These are phyloP conservation scores for Pyrenochaeta sp. DNA, from an alignment of 2,329 filamentous ascomycete genomes.

Conservation along the genomic window DNA sequence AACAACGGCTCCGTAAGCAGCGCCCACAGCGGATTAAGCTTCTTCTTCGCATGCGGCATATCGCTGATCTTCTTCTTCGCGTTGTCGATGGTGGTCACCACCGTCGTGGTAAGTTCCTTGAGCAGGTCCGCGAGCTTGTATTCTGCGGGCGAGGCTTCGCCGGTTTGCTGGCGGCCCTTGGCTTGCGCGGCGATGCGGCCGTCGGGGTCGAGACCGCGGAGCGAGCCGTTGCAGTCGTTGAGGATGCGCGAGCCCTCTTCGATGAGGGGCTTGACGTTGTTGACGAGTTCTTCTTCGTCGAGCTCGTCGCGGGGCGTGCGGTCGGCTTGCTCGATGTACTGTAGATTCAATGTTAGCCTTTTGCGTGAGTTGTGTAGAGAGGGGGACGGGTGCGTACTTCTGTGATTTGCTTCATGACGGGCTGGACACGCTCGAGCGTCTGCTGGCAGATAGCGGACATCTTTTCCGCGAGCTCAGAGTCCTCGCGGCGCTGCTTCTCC, in stretches of 20 bases:
- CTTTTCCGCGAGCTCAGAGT: conserved; percentile 78
- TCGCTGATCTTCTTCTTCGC: conserved; percentile 87
- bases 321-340: conserved; percentile 82
- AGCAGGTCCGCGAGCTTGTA: conserved; percentile 83
- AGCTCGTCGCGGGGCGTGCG: conserved; percentile 83
- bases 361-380: neutral
- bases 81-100: conserved; percentile 83
- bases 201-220: conserved; percentile 88
- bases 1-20: conserved; percentile 84
- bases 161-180: conserved; percentile 78
- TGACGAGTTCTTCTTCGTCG: conserved; percentile 87
- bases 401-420: conserved; percentile 85
- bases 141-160: conserved; percentile 82
- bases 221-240: conserved; percentile 83
- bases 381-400: conserved; percentile 62
- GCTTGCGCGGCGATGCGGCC: conserved; percentile 84
- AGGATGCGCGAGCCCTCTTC: conserved; percentile 85
- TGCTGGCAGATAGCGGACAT: conserved; percentile 77
- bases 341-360: conserved; percentile 40
- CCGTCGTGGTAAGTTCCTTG: conserved; percentile 83
- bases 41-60: conserved; percentile 95
- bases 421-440: conserved; percentile 82
- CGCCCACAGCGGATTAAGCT: conserved; percentile 88
- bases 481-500: conserved; percentile 60
- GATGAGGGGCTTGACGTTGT: conserved; percentile 85